Evolutionary conservation across 116 monocot genomes (phyloP), one percentile per base, ranked within the genome.

Genomic region (Zostera marina): DNA sequence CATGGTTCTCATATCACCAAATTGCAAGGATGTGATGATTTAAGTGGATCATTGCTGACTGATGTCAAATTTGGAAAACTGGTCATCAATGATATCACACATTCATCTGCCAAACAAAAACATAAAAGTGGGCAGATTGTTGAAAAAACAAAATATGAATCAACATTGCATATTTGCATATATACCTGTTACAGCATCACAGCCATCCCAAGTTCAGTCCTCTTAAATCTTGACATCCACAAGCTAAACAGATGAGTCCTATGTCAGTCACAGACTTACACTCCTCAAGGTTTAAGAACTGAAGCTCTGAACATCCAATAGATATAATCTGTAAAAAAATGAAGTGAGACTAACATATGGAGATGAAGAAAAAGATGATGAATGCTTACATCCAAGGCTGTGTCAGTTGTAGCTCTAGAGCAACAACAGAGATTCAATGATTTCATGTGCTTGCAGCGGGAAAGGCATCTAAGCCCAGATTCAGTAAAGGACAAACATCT

Each of bases 381-480:
- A 4, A n/a, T n/a, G n/a, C 44, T n/a, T 70, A 82, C 96, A 82
- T 96, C 82, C 60, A 96, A 71, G 22, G 96, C 96, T 74, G 68
- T 80, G 41, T 96, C 89, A 13, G 85, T 64, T 55, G 74, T 82
- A 72, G 89, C 89, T 60, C 43, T 71, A 22, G 67, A 80, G 66
- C 96, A 96, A 19, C 96, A 89, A 76, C 96, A 96, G 43, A 96
- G 82, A 67, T 96, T 96, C 64, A 96, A 57, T 21, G 53, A 52
- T 43, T 83, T 85, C 62, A 96, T 58, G 23, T 73, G 80, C 58
- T 62, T 76, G 72, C 96, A 89, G 41, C 58, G 72, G 46, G 66
- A 67, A 53, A 96, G 68, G 61, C 83, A 76, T 15, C 67, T 74
- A 42, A 96, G 80, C 5, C 72, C 85, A 56, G 75, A 60, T 70